Conservation (phyloP, 257 asterid species). For the Cinchona pubescens region DNA sequence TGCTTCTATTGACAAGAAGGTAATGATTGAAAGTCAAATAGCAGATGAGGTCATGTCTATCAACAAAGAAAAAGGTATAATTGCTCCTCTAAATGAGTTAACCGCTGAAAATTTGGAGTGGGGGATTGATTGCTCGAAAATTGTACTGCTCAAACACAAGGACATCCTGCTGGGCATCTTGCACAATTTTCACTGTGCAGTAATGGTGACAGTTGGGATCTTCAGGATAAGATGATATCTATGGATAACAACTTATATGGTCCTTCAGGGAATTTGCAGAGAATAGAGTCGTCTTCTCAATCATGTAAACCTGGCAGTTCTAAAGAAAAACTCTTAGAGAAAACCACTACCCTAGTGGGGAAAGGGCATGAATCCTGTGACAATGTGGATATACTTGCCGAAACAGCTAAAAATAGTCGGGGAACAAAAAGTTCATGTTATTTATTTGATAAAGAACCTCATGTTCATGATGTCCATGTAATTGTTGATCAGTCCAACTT, state of each 20-base stretch:
- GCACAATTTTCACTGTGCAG: neutral
- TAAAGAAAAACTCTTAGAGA: slow-evolving; percentile 26
- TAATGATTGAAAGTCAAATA: slow-evolving; percentile 14
- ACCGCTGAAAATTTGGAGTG: slow-evolving; percentile 17
- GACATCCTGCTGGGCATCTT: slow-evolving; percentile 15
- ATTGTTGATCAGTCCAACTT: slow-evolving; percentile 20
- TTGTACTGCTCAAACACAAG: slow-evolving; percentile 19
- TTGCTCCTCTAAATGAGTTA: slow-evolving; percentile 21
- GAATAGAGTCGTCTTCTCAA: slow-evolving; percentile 4
- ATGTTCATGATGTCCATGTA: slow-evolving; percentile 38
- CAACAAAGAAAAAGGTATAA: slow-evolving; percentile 10
- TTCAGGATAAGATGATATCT: slow-evolving; percentile 55
- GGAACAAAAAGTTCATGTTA: slow-evolving; percentile 16
- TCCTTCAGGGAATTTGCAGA: slow-evolving; percentile 18
- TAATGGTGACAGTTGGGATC: slow-evolving; percentile 12
- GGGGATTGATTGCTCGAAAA: no score
- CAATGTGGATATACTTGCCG: neutral
- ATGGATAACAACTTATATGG: slow-evolving; percentile 22
- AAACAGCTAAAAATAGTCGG: slow-evolving; percentile 25
- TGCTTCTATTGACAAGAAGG: slow-evolving; percentile 44
- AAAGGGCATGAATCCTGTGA: slow-evolving; percentile 26
- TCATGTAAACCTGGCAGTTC: slow-evolving; percentile 14
- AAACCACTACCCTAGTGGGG: slow-evolving; percentile 13
- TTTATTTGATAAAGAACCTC: slow-evolving; percentile 22
- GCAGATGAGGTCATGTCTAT: slow-evolving; percentile 16